Base-by-base conservation (phyloP, 208 protist species). In the Leishmania gerbilli region DNA sequence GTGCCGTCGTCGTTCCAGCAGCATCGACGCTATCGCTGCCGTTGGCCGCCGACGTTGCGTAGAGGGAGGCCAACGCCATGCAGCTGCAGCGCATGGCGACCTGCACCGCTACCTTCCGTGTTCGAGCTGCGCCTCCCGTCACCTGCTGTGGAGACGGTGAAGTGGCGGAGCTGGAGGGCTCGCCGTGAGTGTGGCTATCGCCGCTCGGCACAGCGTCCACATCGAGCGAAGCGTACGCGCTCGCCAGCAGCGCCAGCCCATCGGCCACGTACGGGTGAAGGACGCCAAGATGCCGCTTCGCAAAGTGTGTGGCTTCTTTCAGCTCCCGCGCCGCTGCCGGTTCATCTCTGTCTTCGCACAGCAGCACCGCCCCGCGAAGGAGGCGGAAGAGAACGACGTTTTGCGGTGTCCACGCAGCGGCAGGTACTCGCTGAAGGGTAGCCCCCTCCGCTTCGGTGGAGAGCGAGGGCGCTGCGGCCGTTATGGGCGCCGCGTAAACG, bases 301-400 rank as follows among this genome's bases (percentile, higher is more conserved):
- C 77, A 27, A 78, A 74, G 65, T 90, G 77, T 47, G 83, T 77
- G 34, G 83, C 84, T 49, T 84, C 74, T 34, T 84, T 87, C 69
- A 94, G 82, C 31, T 78, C 58, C n/a, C 79, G 80, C 15, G 74
- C 81, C 0, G 91, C 87, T 9, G 81, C 77, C 31, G 84, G 77
- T 71, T 90, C 91, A 64, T 95, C 91, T 51, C 79, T 83, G 65
- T 90, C 88, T 45, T 89, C 88, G 24, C 68, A 82, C 19, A 93
- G 76, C 40, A 84, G 72, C 67, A 76, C 53, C 1, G 85, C 64
- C 17, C 89, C 89, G 42, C 82, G 86, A 17, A 95, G 83, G 7
- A 92, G 84, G 34, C 83, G 86, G 49, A 89, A 83, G 27, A 92
- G 79, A 8, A 83, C 69, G 19, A 79, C 56, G 74, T 92, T 94